These are phyloP conservation scores for Colletotrichum sansevieriae DNA, from an alignment of 2,329 filamentous ascomycete genomes.

Conservation along the genomic window DNA sequence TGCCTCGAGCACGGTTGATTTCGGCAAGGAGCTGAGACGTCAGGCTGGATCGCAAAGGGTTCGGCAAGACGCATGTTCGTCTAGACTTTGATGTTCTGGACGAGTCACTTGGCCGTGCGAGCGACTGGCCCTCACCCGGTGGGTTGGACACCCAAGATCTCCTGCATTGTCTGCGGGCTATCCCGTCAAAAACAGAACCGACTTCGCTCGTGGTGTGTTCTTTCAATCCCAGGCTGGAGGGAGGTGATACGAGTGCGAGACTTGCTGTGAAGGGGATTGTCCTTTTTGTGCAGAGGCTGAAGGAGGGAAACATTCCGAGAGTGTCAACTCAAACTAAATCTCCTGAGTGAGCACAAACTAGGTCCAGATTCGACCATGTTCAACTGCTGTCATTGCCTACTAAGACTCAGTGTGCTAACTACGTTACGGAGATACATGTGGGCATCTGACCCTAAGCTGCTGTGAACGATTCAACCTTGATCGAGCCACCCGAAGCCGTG, in stretches of 20 bases:
- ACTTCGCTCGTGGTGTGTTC: slow-evolving; percentile 18
- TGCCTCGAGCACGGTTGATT: slow-evolving; percentile 26
- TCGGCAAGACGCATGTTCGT: slow-evolving; percentile 15
- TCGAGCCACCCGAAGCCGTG: slow-evolving; percentile 54
- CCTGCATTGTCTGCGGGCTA: slow-evolving; percentile 10
- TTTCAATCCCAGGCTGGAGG: slow-evolving; percentile 11
- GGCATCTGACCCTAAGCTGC: slow-evolving; percentile 2
- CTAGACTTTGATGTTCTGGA: slow-evolving; percentile 13
- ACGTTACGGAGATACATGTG: too few relatives aligned
- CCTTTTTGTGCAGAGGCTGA: slow-evolving; percentile 2
- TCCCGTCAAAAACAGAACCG: background rate
- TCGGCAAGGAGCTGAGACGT: background rate
- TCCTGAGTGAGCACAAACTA: too few relatives aligned
- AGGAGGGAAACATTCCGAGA: background rate
- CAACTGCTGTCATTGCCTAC: too few relatives aligned
- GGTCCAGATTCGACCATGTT: too few relatives aligned
- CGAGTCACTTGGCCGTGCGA: slow-evolving; percentile 12
- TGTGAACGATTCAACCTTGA: slow-evolving; percentile 49
- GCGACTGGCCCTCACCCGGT: slow-evolving; percentile 10
- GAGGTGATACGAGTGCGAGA: slow-evolving; percentile 15
- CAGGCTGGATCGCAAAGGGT: background rate
- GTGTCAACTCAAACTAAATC: too few relatives aligned
- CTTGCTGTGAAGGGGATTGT: slow-evolving; percentile 17
- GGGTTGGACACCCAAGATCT: background rate
- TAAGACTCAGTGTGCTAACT: too few relatives aligned